Evolutionary conservation across 2,329 filamentous ascomycete species (phyloP), one percentile per base, ranked within the genome.

Genomic region (Arachnomyces sp.): DNA sequence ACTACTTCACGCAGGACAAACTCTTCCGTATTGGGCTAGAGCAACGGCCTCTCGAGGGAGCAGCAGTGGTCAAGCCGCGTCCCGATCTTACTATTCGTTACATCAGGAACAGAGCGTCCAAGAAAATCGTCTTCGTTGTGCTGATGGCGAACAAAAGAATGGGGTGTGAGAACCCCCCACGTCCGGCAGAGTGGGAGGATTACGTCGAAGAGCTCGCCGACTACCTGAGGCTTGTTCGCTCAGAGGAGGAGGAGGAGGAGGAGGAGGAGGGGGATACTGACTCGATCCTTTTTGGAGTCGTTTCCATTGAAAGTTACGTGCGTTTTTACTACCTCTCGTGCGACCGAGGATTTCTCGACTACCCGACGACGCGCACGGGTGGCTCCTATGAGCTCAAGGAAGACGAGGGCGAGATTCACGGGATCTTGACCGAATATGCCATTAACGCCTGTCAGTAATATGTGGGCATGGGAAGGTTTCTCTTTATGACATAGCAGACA

Each of bases 1-100:
- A 35, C n/a, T 40, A 40, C 15, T 40, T 40, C 20, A 40, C 32
- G 16, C 31, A 40, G 38, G 31, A 40, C 15, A 40, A 35, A 30
- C n/a, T 29, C 17, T 40, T 28, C 32, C 31, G 38, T 5, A 36
- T 40, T 11, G 38, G 35, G 13, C 31, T 25, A 28, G 38, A 40
- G 29, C 32, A 40, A 15, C 38, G 38, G n/a, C 17, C 38, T 12
- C 38, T 40, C 17, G 12, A 17, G 17, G 38, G 13, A 28, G 20
- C n/a, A n/a, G n/a, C n/a, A n/a, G 17, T 9, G 9, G 20, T 25
- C 31, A 35, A 28, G 15, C 12, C 20, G 4, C 38, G 32, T 12
- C 17, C 16, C 5, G 31, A 36, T 31, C 28, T 36, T 8, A 31
- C 18, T 2, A 36, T 40, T 11, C 31, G 31, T 11, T 36, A 17